phyloP scores from a whole-genome alignment of 1,284 basidiomycete species.

The Ceratobasidium sp. region DNA sequence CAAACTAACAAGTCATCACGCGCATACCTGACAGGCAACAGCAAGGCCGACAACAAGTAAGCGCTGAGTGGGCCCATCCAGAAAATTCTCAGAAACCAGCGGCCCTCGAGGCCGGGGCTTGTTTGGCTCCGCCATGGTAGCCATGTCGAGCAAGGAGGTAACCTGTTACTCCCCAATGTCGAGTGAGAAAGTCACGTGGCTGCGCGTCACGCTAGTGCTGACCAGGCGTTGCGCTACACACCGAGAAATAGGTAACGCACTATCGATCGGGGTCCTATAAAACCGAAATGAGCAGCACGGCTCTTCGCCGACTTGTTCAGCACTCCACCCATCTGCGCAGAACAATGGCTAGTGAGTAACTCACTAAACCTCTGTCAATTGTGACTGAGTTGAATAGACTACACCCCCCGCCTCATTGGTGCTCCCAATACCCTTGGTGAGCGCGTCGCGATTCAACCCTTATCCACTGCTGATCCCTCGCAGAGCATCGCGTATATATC shows the following conservation, averaged over 20 bases:
- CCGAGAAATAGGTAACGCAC: neutral
- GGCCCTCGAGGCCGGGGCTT: conserved; percentile 43
- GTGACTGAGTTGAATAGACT: conserved; percentile 56
- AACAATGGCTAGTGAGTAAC: conserved; percentile 3
- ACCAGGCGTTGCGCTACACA: neutral
- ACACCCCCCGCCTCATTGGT: conserved; percentile 78
- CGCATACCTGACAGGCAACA: conserved; percentile 55
- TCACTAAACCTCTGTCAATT: neutral
- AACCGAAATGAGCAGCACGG: conserved; percentile 21
- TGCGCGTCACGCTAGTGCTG: conserved; percentile 11
- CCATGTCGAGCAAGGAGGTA: conserved; percentile 1
- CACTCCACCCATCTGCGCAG: conserved; percentile 2
- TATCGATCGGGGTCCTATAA: conserved; percentile 8
- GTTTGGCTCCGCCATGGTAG: conserved; percentile 34
- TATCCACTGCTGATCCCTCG: conserved; percentile 34
- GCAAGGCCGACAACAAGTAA: conserved; percentile 57
- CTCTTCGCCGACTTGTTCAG: conserved; percentile 20
- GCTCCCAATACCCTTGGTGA: conserved; percentile 92
- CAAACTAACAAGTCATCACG: conserved; percentile 27
- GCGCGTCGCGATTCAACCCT: conserved; percentile 40
- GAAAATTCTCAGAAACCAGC: conserved; percentile 48
- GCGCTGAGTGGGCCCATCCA: conserved; percentile 57
- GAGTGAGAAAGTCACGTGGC: conserved; percentile 15
- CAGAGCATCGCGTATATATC: conserved; percentile 94
- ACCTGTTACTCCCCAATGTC: too few species aligned